A percentile compares a stretch with the other conserved stretches of the same genome.
Conservation (phyloP, 495 filamentous ascomycete genomes). For the Neurospora sp. region DNA sequence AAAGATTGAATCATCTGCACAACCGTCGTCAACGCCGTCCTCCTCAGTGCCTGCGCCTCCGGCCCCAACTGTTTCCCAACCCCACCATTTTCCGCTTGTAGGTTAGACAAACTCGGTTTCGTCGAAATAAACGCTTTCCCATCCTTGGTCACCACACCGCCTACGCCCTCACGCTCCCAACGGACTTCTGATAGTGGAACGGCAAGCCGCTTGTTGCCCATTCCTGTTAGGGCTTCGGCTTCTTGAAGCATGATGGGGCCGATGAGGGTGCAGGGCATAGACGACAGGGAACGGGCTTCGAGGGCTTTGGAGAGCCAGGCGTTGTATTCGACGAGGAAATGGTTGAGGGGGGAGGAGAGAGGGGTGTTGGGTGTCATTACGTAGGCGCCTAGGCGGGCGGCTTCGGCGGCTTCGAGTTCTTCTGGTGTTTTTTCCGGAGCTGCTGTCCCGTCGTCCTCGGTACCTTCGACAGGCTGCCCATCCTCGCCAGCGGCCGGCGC, state of each 20-base stretch:
- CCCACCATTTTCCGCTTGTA: slow-evolving; percentile 15
- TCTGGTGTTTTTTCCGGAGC: neutral
- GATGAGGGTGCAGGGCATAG: slow-evolving; percentile 72
- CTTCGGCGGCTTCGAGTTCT: neutral
- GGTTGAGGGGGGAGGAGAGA: slow-evolving; percentile 66
- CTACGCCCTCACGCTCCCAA: slow-evolving; percentile 74
- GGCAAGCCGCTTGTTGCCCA: slow-evolving; percentile 67
- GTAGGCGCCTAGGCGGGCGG: slow-evolving; percentile 62
- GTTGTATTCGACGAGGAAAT: slow-evolving; percentile 77
- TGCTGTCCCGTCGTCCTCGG: slow-evolving; percentile 31
- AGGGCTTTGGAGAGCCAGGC: slow-evolving; percentile 69
- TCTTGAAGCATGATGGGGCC: slow-evolving; percentile 73
- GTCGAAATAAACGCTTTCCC: slow-evolving; percentile 41
- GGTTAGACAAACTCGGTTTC: slow-evolving; percentile 2
- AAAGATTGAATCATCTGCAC: slow-evolving; percentile 80
- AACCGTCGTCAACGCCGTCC: slow-evolving; percentile 71
- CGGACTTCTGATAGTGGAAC: slow-evolving; percentile 78
- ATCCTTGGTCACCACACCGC: slow-evolving; percentile 43
- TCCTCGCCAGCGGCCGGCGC: slow-evolving; percentile 7
- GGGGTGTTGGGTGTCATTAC: slow-evolving; percentile 74
- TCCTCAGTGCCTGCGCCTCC: slow-evolving; percentile 64
- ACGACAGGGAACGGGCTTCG: slow-evolving; percentile 56
- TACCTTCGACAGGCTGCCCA: slow-evolving; percentile 2
- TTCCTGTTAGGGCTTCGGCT: slow-evolving; percentile 55
- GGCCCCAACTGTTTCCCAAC: slow-evolving; percentile 42